Evolutionary conservation across 2,329 filamentous ascomycete species (phyloP).

Genomic region (Calonectria pseudoturangicola): DNA sequence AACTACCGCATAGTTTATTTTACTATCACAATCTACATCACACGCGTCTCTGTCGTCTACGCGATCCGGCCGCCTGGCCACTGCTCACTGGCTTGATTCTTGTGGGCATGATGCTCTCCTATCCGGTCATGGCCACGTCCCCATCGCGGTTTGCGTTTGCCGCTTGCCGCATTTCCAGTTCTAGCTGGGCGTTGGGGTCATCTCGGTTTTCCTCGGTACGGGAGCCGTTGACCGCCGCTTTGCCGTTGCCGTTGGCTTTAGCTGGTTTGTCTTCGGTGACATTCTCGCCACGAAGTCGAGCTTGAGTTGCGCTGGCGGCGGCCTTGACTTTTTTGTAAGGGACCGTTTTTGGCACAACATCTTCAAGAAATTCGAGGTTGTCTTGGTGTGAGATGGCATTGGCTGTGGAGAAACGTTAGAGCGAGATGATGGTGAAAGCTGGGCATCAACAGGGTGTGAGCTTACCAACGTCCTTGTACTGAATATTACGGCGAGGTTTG

Average conservation of each 20-base stretch:
- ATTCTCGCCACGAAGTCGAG: constrained; percentile 65
- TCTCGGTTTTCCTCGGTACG: constrained; percentile 55
- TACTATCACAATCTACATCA: constrained; percentile 32
- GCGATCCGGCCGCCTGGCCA: background rate
- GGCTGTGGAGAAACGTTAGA: constrained; percentile 68
- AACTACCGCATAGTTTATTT: constrained; percentile 33
- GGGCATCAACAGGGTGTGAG: constrained; percentile 19
- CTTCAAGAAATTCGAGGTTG: constrained; percentile 94
- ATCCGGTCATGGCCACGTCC: constrained; percentile 78
- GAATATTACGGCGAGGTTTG: constrained; percentile 94
- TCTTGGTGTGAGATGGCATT: constrained; percentile 91
- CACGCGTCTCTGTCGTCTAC: constrained; percentile 3
- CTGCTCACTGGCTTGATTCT: background rate
- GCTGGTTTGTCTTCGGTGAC: constrained; percentile 52
- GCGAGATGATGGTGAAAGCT: background rate
- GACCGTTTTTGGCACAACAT: constrained; percentile 91
- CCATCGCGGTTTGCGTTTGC: constrained; percentile 62
- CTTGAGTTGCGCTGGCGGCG: constrained; percentile 70
- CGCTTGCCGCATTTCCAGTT: constrained; percentile 72
- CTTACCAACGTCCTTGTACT: constrained; percentile 94
- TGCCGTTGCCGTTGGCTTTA: constrained; percentile 55
- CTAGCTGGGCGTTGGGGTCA: constrained; percentile 72
- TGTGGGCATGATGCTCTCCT: constrained; percentile 47
- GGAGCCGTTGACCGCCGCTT: constrained; percentile 56
- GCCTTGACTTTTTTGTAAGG: constrained; percentile 88